Evolutionary conservation across 176 grass and related monocot species (phyloP), one percentile per base, ranked within the genome.

Genomic region (Musa troglodytarum): DNA sequence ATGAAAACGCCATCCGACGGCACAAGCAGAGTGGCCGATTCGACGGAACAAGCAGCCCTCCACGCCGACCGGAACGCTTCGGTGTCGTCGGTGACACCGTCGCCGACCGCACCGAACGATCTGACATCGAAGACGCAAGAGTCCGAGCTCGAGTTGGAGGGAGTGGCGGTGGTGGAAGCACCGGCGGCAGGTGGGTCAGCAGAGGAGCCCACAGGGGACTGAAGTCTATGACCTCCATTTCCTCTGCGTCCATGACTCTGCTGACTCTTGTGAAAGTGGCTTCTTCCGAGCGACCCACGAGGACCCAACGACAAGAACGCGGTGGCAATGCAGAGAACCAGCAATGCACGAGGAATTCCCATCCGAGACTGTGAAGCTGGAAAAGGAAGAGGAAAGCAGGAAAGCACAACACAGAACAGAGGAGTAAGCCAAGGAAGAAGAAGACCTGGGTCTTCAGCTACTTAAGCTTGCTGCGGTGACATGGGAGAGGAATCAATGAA

Each of bases 1-100:
- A 86, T 84, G 83, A 96, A 96, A 34, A 88, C 79, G 50, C 87
- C 89, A 17, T 96, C 89, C 9, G 87, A 80, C 11, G 92, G 92
- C 54, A 92, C 89, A 14, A 88, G 81, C 21, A 96, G 43, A 17
- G 85, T 67, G 50, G 87, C 81, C 1, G 82, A 84, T 24, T 88
- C 85, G 0, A 85, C 81, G 13, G 84, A 84, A 77, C 92, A 96
- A 20, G 89, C 89, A 51, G 52, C 89, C 69, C 10, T 82, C 92
- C 89, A 96, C 8, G 89, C 87, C 58, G 59, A 79, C 50, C 87
- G 84, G 82, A 96, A 96, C 17, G 92, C 92, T 78, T 86, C 78
- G 0, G 85, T 88, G 76, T 92, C 92, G 56, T 96, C 87, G 24
- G 82, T 76, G 12, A 72, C 50, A 15, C 83, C 87, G 20, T 96